Evolutionary conservation across 352 stramenopile species (phyloP), one percentile per base, ranked within the genome.

Genomic region (Pythium phragmiticola): DNA sequence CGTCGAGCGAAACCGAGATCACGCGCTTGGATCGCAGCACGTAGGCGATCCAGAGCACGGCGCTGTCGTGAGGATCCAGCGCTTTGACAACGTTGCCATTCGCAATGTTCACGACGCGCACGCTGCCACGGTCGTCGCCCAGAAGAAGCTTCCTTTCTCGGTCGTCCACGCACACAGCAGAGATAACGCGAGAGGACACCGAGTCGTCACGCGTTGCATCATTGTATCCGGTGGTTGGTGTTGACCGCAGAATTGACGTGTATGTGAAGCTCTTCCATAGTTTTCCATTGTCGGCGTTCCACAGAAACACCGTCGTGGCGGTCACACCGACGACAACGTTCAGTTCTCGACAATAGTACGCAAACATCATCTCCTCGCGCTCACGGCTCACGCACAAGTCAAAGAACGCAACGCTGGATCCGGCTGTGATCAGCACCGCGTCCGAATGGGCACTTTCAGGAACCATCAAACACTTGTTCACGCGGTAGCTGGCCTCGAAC

Each of bases 21-120:
- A 92, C 81, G 28, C 81, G 78, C 49, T 90, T 90, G 21, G 77
- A 69, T 14, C 74, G 70, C 4, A 88, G 63, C 5, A 85, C 76
- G 50, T 92, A 92, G 34, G 76, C 66, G 13, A 92, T 54, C 30
- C 67, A 77, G 4, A 77, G 69, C 17, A 90, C 65, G 0, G 81
- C 77, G n/a, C 63, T 48, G 0, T 33, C 34, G 53, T 91, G 80
- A 14, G 84, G 78, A 48, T 90, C 75, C 34, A 90, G 66, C 58
- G 87, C 74, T 60, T 96, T 96, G 77, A 93, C 94, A 26, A 93
- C 73, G 49, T 87, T 90, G 41, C 87, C 85, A 42, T 94, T 94
- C 17, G 89, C 75, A 21, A 76, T 53, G 48, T 94, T 96, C 12
- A 92, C 60, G 16, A 96, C 75, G 34, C 82, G 78, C 36, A 94